Evolutionary conservation across 73 alveolate genomes (phyloP), one percentile per base, ranked within the genome.

Genomic region (Paramecium sexaurelia): DNA sequence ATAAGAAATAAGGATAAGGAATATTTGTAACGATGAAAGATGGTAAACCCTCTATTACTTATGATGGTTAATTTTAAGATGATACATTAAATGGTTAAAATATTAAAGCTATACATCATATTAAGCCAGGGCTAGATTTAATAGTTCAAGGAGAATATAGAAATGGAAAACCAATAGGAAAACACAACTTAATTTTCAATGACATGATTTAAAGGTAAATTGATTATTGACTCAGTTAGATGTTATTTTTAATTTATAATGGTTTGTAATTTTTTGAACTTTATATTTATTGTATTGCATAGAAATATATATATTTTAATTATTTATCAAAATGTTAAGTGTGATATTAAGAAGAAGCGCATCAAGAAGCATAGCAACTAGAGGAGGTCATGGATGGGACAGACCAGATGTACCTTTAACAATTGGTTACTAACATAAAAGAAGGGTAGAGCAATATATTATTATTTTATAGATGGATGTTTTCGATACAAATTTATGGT

Each of bases 361-460:
- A 17, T 29, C 47, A 61, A 61, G 11, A 61, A 29, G 83, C n/a
- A 32, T 61, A 6, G 83, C 83, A 61, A 78, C 71, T 19, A 88
- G 94, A 88, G 94, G 94, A 13, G 91, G 94, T 20, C 94, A 88
- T 41, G 94, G 94, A 32, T 88, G 94, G 94, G 94, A 69, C 22
- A 88, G 94, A 69, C 94, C 94, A 39, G 94, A 67, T 32, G 94
- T 88, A 40, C 94, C 94, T 32, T 24, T 78, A 19, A 29, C 40
- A 26, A 20, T 78, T 7, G 39, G 55, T 7, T 78, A 78, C 22
- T 6, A 19, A 39, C 43, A 78, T 24, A 78, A 45, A 33, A 78
- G 75, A 27, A 67, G 83, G 10, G 83, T 61, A 61, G 24, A 8
- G 3, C 0, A 61, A 7, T 6, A 26, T 17, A 22, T 5, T 10